Evolutionary conservation across 2,329 filamentous ascomycete genomes (phyloP), one percentile per base, ranked within the genome.

Genomic region (Claviceps purpurea): DNA sequence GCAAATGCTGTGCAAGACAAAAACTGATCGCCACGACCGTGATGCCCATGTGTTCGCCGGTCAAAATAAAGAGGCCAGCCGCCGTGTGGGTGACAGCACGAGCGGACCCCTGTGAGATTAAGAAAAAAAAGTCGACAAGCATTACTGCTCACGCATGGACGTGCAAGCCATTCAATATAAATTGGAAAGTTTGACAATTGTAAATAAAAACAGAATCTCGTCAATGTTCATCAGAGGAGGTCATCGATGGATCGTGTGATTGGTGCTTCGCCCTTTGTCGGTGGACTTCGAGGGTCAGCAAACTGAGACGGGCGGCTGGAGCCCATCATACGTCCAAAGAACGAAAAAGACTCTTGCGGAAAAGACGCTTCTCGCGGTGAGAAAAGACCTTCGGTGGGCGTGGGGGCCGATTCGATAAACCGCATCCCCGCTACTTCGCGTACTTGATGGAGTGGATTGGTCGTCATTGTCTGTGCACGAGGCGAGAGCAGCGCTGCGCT

Each of bases 231-330:
- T 73, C 74, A 89, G 66, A 90, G 71, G 50, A 89, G 73, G 61
- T 89, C 85, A 64, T 87, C 84, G 60, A 91, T 91, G 54, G 84
- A 89, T 52, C 86, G 75, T 50, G 82, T 80, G 55, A 91, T 89
- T 3, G 86, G 84, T 53, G 80, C 81, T 64, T 85, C 84, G 41
- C 86, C 85, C 60, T 78, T 80, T 13, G 84, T 86, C 0, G 85
- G 83, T 16, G 86, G 86, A 63, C 85, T 89, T 59, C 87, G 72
- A 14, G 87, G 87, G 62, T 90, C 85, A 14, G 72, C 73, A 11
- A 72, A 67, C 55, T 77, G 73, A 2, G 69, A 59, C 11, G 76
- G 77, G 40, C 73, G 71, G 45, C 70, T 73, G 56, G 79, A 79
- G 2, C 74, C 45, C 20, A 54, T 44, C 24, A 54, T 51, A 11